Base-by-base conservation (phyloP, 148 eudicot species). In the Camellia japonica region DNA sequence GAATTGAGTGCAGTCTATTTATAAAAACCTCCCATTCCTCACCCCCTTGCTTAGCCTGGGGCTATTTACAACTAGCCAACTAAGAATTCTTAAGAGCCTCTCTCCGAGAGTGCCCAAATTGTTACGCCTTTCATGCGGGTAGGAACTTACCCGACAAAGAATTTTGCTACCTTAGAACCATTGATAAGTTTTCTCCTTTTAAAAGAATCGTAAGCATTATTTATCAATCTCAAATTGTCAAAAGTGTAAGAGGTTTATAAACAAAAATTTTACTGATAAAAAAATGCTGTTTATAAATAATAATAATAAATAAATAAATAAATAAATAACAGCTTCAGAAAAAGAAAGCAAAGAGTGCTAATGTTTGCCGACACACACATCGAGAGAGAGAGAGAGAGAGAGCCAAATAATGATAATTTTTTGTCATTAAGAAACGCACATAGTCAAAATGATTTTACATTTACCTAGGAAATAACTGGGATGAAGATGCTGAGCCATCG, bases 401-500 rank as follows among this genome's bases (percentile, higher is more conserved):
- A 15, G 64, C 20, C 16, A 58, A 7, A 11, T 58, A 58, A 10
- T 14, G 16, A 58, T 0, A 58, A 58, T 11, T 14, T 58, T 58
- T 14, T 14, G 16, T 58, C 12, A 58, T 7, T 58, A 14, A 14
- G 61, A 58, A 58, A 58, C 3, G n/a, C 61, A 58, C 16, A 14
- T 3, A 6, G 12, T 6, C 9, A 58, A 58, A 9, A 58, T 58
- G 15, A 58, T 14, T 7, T 58, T 8, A 10, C 61, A 18, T 72
- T 72, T 82, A 89, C 93, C 89, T 86, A 13, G 91, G 93, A 77
- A 90, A 87, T 79, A 85, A 77, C 19, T 88, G 71, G 7, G 93
- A 90, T 14, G 91, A 89, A 46, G 89, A 83, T 49, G 90, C 77
- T n/a, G 93, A 82, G 30, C 85, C 90, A 77, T 90, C 87, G 30